phyloP scores from a whole-genome alignment of 768 basidiomycete species.

The Dioszegia aurantiaca region DNA sequence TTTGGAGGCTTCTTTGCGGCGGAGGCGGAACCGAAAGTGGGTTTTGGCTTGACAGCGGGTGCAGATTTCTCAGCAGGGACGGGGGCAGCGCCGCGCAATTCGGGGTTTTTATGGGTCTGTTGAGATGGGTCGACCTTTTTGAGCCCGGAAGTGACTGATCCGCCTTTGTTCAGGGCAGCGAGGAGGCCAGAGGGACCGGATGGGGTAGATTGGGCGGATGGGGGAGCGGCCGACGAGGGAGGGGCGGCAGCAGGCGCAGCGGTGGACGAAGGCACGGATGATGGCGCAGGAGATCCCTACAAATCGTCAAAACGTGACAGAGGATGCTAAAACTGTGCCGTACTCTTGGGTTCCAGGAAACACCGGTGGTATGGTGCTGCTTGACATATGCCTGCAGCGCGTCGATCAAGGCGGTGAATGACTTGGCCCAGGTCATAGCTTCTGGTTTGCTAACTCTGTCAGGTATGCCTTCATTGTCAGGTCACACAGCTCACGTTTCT shows the following conservation, averaged over 20 bases:
- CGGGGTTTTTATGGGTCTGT: constrained; percentile 99
- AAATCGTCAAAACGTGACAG: not conserved
- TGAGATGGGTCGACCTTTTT: constrained; percentile 93
- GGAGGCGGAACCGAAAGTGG: constrained; percentile 54
- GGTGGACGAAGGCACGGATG: constrained; percentile 49
- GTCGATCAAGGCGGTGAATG: constrained; percentile 68
- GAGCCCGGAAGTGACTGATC: constrained; percentile 81
- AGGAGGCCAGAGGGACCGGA: constrained; percentile 68
- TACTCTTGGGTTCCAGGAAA: constrained; percentile 84
- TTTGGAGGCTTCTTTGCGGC: constrained; percentile 85
- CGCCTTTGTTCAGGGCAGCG: constrained; percentile 83
- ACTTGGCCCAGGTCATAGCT: constrained; percentile 83
- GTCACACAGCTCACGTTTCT: constrained; percentile 65
- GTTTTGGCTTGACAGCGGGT: constrained; percentile 65
- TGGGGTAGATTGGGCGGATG: constrained; percentile 38
- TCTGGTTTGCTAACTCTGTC: constrained; percentile 65
- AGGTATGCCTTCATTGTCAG: constrained; percentile 10
- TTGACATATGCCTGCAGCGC: constrained; percentile 76
- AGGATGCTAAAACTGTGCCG: constrained; percentile 15
- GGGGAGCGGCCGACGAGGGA: constrained; percentile 55
- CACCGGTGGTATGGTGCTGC: constrained; percentile 79
- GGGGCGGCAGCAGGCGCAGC: constrained; percentile 29
- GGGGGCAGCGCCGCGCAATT: constrained; percentile 61
- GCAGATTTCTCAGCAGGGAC: constrained; percentile 55
- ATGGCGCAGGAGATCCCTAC: constrained; percentile 50